Evolutionary conservation across 73 alveolate genomes (phyloP).

Genomic region (Breviolum minutum): DNA sequence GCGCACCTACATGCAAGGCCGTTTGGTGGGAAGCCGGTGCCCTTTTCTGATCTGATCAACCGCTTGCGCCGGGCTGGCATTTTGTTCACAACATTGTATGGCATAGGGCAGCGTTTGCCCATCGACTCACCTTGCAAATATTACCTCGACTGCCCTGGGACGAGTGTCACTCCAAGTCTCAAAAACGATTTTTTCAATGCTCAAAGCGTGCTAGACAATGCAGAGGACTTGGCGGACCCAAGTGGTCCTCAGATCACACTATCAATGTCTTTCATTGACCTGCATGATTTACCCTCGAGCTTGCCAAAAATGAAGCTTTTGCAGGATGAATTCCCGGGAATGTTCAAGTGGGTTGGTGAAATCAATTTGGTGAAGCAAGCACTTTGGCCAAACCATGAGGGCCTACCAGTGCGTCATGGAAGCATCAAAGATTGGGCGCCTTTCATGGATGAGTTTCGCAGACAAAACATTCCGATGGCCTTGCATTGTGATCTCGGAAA

Average conservation of each 20-base stretch:
- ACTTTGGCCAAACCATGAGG: constrained; percentile 36
- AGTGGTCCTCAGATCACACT: constrained; percentile 52
- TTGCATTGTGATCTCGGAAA: constrained; percentile 59
- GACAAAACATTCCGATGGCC: constrained; percentile 64
- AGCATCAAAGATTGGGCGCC: constrained; percentile 42
- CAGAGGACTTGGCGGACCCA: constrained; percentile 7
- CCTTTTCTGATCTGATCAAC: constrained; percentile 52
- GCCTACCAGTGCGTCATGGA: constrained; percentile 10
- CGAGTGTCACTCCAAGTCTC: constrained; percentile 36
- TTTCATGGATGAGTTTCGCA: constrained; percentile 62
- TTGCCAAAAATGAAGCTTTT: constrained; percentile 33
- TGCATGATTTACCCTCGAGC: neutral
- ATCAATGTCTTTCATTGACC: constrained; percentile 71
- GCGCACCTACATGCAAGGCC: constrained; percentile 76
- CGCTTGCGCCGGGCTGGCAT: constrained; percentile 66
- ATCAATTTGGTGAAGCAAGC: constrained; percentile 94
- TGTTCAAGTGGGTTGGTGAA: constrained; percentile 94
- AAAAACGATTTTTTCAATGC: constrained; percentile 86
- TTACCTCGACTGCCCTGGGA: constrained; percentile 87
- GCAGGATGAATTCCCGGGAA: constrained; percentile 55
- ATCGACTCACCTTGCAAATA: constrained; percentile 42
- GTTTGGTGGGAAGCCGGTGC: constrained; percentile 86
- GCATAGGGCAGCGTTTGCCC: constrained; percentile 92
- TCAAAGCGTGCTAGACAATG: constrained; percentile 79
- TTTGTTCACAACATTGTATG: constrained; percentile 56